These are phyloP conservation scores for Diaporthe citriasiana DNA, from an alignment of 2,329 filamentous ascomycete genomes.

Conservation along the genomic window DNA sequence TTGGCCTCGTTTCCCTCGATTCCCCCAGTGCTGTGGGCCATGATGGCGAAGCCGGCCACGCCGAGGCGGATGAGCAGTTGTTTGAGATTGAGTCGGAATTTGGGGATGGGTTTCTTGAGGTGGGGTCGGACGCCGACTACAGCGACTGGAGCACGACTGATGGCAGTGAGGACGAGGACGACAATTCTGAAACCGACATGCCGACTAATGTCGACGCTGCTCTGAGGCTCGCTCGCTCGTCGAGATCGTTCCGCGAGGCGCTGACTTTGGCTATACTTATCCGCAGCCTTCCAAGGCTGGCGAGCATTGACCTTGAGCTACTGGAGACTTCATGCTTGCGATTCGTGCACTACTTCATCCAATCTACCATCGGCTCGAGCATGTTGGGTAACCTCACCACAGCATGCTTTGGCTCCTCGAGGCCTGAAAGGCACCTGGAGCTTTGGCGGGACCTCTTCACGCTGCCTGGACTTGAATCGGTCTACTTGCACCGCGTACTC, in stretches of 20 bases:
- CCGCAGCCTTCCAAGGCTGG: conserved; percentile 11
- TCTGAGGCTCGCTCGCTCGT: conserved; percentile 9
- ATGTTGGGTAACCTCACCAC: conserved; percentile 23
- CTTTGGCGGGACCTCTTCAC: conserved; percentile 35
- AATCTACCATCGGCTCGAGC: neutral
- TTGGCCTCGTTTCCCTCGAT: neutral
- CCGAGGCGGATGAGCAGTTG: conserved; percentile 13
- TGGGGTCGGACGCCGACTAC: conserved; percentile 11
- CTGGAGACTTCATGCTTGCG: conserved; percentile 18
- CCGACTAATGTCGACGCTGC: conserved; percentile 8
- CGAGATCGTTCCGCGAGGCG: conserved; percentile 14
- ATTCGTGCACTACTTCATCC: conserved; percentile 21
- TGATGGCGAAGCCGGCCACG: neutral
- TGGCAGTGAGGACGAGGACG: conserved; percentile 15
- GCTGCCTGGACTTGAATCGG: conserved; percentile 8
- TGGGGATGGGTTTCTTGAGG: conserved; percentile 12
- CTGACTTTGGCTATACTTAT: conserved; percentile 15
- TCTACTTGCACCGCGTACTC: conserved; percentile 22
- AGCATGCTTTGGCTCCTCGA: conserved; percentile 29
- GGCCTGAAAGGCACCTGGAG: conserved; percentile 30
- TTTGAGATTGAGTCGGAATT: conserved; percentile 19
- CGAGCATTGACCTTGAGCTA: conserved; percentile 26
- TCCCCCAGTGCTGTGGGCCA: neutral
- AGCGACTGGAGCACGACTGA: conserved; percentile 36
- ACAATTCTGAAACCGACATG: conserved; percentile 17